phyloP scores from a whole-genome alignment of 108 stramenopile genomes.

The Bacterosira constricta region DNA sequence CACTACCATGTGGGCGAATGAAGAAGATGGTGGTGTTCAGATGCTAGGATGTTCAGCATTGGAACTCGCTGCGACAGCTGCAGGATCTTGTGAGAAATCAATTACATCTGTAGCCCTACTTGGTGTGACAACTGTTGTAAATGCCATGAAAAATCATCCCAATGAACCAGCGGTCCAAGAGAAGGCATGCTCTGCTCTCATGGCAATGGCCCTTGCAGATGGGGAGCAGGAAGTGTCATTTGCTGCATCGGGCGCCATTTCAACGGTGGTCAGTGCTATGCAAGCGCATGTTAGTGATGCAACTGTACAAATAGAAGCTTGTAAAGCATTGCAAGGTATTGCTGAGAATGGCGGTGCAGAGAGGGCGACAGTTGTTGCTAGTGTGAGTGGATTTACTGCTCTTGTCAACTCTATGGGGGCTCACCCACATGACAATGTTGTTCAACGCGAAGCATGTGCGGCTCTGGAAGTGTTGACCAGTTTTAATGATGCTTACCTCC shows the following conservation, averaged over 20 bases:
- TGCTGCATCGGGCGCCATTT: slow-evolving; percentile 83
- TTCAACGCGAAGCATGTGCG: slow-evolving; percentile 68
- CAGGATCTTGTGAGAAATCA: slow-evolving; percentile 1
- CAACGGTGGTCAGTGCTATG: slow-evolving; percentile 85
- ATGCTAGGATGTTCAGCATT: slow-evolving; percentile 84
- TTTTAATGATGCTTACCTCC: slow-evolving; percentile 70
- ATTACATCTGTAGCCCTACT: slow-evolving; percentile 65
- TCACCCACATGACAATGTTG: slow-evolving; percentile 59
- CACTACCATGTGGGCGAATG: slow-evolving; percentile 86
- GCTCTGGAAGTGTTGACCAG: slow-evolving; percentile 66
- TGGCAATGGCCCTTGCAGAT: slow-evolving; percentile 63
- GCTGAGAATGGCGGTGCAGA: slow-evolving; percentile 74
- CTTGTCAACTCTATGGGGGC: slow-evolving; percentile 78
- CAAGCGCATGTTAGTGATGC: slow-evolving; percentile 87
- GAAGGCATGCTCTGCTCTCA: slow-evolving; percentile 72
- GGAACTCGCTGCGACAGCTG: slow-evolving; percentile 34
- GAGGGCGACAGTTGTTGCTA: slow-evolving; percentile 77
- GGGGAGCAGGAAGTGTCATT: slow-evolving; percentile 79
- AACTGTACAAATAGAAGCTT: slow-evolving; percentile 79
- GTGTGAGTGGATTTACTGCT: slow-evolving; percentile 81
- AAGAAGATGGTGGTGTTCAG: slow-evolving; percentile 89
- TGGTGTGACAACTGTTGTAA: slow-evolving; percentile 77
- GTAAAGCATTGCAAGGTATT: slow-evolving; percentile 70
- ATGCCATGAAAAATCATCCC: slow-evolving; percentile 89
- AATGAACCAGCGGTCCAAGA: slow-evolving; percentile 88